Evolutionary conservation across 2,329 filamentous ascomycete species (phyloP).

Genomic region (Neonectria ditissima): DNA sequence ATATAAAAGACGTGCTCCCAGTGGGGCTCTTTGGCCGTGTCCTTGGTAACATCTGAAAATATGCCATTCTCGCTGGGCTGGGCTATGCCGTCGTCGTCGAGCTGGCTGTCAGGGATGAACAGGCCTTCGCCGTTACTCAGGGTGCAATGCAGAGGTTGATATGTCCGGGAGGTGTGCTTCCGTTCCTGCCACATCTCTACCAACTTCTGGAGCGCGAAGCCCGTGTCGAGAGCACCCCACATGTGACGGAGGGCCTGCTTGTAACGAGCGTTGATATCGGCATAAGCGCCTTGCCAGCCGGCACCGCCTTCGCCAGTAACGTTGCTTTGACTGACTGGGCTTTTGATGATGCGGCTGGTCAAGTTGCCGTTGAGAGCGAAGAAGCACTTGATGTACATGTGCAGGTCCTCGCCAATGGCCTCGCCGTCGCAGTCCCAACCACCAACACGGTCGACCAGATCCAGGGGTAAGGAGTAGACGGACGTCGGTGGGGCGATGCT

Average conservation of each 20-base stretch:
- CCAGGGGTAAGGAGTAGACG: slow-evolving; percentile 77
- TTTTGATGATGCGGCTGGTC: slow-evolving; percentile 71
- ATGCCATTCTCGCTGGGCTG: slow-evolving; percentile 61
- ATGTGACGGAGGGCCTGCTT: slow-evolving; percentile 80
- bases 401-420: slow-evolving; percentile 80
- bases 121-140: slow-evolving; percentile 59
- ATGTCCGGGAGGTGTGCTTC: slow-evolving; percentile 66
- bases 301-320: slow-evolving; percentile 70
- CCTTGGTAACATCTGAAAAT: slow-evolving; percentile 66
- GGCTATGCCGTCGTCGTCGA: slow-evolving; percentile 54
- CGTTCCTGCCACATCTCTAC: slow-evolving; percentile 69
- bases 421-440: slow-evolving; percentile 79
- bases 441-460: slow-evolving; percentile 74
- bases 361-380: slow-evolving; percentile 78
- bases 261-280: slow-evolving; percentile 74
- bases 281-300: slow-evolving; percentile 64
- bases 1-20: slow-evolving; percentile 69
- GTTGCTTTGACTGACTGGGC: slow-evolving; percentile 79
- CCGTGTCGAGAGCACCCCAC: slow-evolving; percentile 79
- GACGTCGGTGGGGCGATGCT: slow-evolving; percentile 77
- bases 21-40: slow-evolving; percentile 63
- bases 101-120: slow-evolving; percentile 61
- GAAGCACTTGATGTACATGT: slow-evolving; percentile 85
- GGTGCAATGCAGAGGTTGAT: slow-evolving; percentile 65
- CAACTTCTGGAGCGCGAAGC: slow-evolving; percentile 70